phyloP scores from a whole-genome alignment of 2,329 filamentous ascomycete genomes.

The Didymella glomerata region DNA sequence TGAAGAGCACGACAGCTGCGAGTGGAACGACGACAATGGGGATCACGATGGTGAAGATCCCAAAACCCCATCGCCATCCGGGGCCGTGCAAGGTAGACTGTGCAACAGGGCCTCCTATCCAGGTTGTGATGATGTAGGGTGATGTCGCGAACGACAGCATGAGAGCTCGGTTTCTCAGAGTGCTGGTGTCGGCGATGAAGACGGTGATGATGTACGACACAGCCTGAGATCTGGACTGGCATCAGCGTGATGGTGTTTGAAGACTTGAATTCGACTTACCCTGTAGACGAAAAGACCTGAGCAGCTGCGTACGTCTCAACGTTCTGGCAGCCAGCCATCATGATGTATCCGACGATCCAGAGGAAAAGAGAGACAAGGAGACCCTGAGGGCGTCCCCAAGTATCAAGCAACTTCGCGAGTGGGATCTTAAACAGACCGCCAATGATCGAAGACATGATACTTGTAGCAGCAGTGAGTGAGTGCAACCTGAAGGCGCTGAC shows the following conservation, averaged over 20 bases:
- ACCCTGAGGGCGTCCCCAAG: constrained; percentile 50
- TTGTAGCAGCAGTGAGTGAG: constrained; percentile 45
- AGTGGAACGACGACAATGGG: neutral
- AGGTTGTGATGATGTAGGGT: constrained; percentile 72
- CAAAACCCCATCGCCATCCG: neutral
- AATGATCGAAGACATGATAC: constrained; percentile 46
- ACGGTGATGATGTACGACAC: constrained; percentile 65
- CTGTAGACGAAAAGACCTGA: neutral
- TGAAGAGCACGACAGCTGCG: neutral
- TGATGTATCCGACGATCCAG: neutral
- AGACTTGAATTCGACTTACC: neutral
- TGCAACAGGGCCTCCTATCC: constrained; percentile 65
- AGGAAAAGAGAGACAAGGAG: constrained; percentile 39
- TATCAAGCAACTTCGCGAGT: constrained; percentile 50
- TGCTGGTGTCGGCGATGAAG: constrained; percentile 72
- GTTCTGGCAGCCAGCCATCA: neutral
- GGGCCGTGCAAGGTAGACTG: neutral
- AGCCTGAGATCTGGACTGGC: constrained; percentile 17
- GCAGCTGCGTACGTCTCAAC: neutral
- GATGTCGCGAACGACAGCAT: constrained; percentile 68
- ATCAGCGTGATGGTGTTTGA: neutral
- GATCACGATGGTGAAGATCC: neutral
- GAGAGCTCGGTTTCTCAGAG: constrained; percentile 68
- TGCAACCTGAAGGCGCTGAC: constrained; percentile 42
- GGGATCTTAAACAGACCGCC: constrained; percentile 48